Evolutionary conservation across 352 stramenopile genomes (phyloP).

Genomic region (Phytophthora fragariaefolia): DNA sequence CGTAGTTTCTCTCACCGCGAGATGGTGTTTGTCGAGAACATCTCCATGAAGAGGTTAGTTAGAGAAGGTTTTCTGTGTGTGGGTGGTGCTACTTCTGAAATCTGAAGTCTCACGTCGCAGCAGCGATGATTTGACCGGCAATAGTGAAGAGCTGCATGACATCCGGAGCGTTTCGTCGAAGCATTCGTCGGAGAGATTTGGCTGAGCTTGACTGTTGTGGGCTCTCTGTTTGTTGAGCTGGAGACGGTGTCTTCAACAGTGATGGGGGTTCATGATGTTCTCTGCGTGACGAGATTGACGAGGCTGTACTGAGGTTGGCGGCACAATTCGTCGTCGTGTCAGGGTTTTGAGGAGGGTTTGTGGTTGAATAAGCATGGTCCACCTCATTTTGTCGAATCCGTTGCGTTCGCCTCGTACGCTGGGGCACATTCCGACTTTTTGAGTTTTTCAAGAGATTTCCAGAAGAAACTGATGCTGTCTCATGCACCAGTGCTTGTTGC

Average conservation of each 20-base stretch:
- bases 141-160: slow-evolving; percentile 28
- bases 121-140: slow-evolving; percentile 28
- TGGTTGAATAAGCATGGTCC: no score
- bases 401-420: no score
- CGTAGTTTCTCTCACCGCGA: slow-evolving; percentile 15
- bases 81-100: background rate
- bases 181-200: slow-evolving; percentile 13
- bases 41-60: no score
- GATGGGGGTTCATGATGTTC: no score
- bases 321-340: no score
- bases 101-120: slow-evolving; percentile 11
- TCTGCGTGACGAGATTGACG: no score
- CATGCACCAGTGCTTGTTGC: background rate
- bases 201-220: background rate
- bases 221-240: background rate
- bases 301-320: no score
- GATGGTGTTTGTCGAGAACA: no score
- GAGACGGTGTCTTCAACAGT: background rate
- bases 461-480: background rate
- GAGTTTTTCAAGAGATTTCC: background rate
- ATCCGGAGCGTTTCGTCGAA: slow-evolving; percentile 22
- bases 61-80: no score
- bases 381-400: no score
- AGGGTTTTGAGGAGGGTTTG: no score
- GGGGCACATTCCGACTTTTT: no score